Evolutionary conservation across 176 grass and related monocot species (phyloP).

Genomic region (Juncus effusus): DNA sequence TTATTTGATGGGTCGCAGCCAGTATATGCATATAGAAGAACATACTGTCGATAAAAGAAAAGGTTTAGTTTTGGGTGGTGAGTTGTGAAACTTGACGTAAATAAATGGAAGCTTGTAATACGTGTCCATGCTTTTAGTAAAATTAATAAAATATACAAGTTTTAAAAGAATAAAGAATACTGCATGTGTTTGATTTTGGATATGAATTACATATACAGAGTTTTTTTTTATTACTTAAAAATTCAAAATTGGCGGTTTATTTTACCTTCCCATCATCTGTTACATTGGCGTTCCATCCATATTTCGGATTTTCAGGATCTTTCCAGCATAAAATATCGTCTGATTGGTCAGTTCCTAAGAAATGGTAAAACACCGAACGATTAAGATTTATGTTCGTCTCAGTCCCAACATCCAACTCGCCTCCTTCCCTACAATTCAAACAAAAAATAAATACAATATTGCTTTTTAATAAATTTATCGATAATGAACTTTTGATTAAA

Average conservation of each 20-base stretch:
- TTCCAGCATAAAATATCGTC: slow-evolving; percentile 95
- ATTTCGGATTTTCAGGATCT: slow-evolving; percentile 82
- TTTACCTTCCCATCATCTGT: slow-evolving; percentile 89
- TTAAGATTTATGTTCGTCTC: slow-evolving; percentile 92
- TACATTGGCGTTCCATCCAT: slow-evolving; percentile 42
- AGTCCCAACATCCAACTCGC: slow-evolving; percentile 70
- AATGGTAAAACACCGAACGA: slow-evolving; percentile 87
- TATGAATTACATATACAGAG: no score
- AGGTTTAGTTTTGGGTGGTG: not conserved
- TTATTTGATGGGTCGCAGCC: slow-evolving; percentile 90
- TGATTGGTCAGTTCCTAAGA: slow-evolving; percentile 79
- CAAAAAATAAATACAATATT: not conserved
- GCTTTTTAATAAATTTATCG: no score
- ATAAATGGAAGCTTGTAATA: no score
- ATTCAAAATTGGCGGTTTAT: no score
- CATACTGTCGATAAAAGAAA: slow-evolving; percentile 50
- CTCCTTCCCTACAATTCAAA: slow-evolving; percentile 38
- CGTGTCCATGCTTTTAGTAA: no score
- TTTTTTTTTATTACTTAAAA: no score
- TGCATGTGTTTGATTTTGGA: no score
- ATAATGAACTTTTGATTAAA: no score
- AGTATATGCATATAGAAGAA: slow-evolving; percentile 53
- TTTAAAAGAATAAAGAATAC: no score
- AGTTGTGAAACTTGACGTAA: no score
- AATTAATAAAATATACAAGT: no score